Conservation (phyloP, 495 filamentous ascomycete genomes). For the Penicillium ochrochloron region DNA sequence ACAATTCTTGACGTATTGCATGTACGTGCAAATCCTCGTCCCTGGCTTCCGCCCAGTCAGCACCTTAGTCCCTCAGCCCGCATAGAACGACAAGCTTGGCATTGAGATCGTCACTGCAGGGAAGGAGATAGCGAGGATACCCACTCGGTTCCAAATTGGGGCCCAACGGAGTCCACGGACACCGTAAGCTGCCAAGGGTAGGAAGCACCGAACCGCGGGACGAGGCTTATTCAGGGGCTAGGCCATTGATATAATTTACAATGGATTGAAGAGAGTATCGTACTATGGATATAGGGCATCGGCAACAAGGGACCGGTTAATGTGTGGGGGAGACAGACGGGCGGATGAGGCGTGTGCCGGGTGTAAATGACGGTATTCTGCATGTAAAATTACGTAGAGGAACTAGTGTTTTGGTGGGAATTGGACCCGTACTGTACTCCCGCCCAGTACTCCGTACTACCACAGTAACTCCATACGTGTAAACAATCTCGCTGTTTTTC, state of each 20-base stretch:
- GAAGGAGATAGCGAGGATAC: conserved; percentile 3
- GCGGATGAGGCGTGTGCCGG: conserved; percentile 23
- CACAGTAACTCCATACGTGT: conserved; percentile 14
- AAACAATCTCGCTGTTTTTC: conserved; percentile 35
- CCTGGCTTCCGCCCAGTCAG: neutral
- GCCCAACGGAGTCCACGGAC: neutral
- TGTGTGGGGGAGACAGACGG: conserved; percentile 20
- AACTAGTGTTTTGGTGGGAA: conserved; percentile 20
- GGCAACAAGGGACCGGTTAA: neutral
- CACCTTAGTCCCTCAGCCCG: neutral
- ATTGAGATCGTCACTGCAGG: conserved; percentile 28
- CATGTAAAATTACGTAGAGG: conserved; percentile 8
- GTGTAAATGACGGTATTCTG: conserved; percentile 14
- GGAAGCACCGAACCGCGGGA: neutral
- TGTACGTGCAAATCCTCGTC: neutral
- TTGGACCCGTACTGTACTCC: conserved; percentile 20
- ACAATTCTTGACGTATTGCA: neutral
- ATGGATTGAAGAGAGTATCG: neutral
- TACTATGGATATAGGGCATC: neutral
- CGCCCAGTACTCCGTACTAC: conserved; percentile 19
- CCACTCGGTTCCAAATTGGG: neutral
- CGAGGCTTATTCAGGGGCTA: neutral
- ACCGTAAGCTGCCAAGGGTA: neutral
- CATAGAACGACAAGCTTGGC: conserved; percentile 28
- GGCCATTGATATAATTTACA: neutral